Evolutionary conservation across 805 yeast species (phyloP).

Genomic region (Dipodascus geniculatus): DNA sequence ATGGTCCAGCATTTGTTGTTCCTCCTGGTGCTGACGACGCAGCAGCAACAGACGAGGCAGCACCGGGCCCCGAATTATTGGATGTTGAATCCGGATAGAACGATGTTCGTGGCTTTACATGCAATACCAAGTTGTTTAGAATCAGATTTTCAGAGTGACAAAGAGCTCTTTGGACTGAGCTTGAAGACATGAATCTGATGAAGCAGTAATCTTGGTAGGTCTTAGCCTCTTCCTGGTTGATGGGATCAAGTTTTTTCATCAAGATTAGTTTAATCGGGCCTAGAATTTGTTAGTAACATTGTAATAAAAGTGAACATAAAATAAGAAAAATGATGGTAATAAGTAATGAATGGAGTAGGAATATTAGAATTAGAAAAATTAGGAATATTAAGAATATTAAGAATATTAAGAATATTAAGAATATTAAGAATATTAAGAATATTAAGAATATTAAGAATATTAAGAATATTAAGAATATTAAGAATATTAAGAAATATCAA

Average conservation of each 20-base stretch:
- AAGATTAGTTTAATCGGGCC: background rate
- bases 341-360: too few relatives aligned
- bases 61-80: slow-evolving; percentile 97
- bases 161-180: background rate
- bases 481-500: too few relatives aligned
- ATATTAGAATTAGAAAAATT: too few relatives aligned
- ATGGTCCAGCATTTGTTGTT: background rate
- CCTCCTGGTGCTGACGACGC: background rate
- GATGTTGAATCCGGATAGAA: background rate
- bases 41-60: background rate
- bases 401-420: too few relatives aligned
- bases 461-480: too few relatives aligned
- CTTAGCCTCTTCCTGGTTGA: slow-evolving; percentile 65
- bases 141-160: background rate
- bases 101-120: background rate
- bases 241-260: background rate
- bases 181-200: background rate
- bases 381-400: too few relatives aligned
- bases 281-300: too few relatives aligned
- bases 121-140: background rate
- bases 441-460: too few relatives aligned
- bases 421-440: too few relatives aligned
- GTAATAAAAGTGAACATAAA: too few relatives aligned
- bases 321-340: too few relatives aligned
- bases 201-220: slow-evolving; percentile 22